phyloP scores from a whole-genome alignment of 2,329 filamentous ascomycete genomes.

The Aspergillus costaricaensis region DNA sequence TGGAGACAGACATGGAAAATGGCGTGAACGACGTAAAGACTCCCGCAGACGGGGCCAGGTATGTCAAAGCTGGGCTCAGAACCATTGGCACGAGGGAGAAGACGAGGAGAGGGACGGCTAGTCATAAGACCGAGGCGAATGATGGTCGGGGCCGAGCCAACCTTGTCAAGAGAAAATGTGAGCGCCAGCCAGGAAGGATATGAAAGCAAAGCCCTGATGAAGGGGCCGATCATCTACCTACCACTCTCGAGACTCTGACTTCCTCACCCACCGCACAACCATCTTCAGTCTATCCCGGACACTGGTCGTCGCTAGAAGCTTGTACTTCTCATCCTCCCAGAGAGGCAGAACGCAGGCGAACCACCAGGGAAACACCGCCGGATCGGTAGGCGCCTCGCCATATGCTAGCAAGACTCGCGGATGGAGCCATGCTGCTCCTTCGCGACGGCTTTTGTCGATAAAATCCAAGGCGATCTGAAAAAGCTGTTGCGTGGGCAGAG shows the following conservation, averaged over 20 bases:
- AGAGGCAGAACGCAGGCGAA: constrained; percentile 80
- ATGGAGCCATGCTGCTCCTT: constrained; percentile 74
- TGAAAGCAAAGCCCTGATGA: constrained; percentile 5
- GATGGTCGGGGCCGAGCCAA: constrained; percentile 35
- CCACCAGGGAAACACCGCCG: constrained; percentile 84
- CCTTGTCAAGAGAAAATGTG: constrained; percentile 25
- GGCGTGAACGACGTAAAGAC: constrained; percentile 37
- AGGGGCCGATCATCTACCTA: constrained; percentile 49
- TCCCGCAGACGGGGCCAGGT: constrained; percentile 26
- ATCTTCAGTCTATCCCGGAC: constrained; percentile 82
- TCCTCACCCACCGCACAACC: constrained; percentile 74
- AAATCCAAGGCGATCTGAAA: constrained; percentile 68
- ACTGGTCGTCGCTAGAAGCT: constrained; percentile 69
- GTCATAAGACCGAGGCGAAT: constrained; percentile 46
- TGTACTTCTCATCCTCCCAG: constrained; percentile 76
- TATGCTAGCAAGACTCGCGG: constrained; percentile 72
- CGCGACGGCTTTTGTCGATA: constrained; percentile 66
- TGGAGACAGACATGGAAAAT: constrained; percentile 39
- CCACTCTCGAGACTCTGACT: constrained; percentile 71
- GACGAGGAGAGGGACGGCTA: constrained; percentile 43
- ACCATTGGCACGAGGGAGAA: constrained; percentile 33
- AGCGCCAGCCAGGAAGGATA: constrained; percentile 7
- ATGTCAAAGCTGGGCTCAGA: constrained; percentile 25
- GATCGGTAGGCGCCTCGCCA: constrained; percentile 74
- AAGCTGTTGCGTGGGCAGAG: constrained; percentile 70